Evolutionary conservation across 2,329 filamentous ascomycete genomes (phyloP).

Genomic region (Sclerotinia trifoliorum): DNA sequence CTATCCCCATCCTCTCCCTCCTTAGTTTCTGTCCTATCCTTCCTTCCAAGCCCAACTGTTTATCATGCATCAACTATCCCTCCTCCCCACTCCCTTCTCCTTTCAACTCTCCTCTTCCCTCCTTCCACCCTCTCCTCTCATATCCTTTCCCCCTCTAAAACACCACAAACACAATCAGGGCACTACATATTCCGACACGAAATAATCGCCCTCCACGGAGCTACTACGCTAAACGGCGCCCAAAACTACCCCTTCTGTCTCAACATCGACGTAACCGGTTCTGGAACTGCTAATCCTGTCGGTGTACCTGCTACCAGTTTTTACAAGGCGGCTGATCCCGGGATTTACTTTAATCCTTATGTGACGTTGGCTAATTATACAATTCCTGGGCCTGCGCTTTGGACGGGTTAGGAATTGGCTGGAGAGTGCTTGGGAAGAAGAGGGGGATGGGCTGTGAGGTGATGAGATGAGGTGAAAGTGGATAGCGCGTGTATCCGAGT

Average conservation of each 20-base stretch:
- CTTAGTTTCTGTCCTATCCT: too few relatives aligned
- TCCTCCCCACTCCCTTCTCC: too few relatives aligned
- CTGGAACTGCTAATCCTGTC: slow-evolving; percentile 41
- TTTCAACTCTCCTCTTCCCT: too few relatives aligned
- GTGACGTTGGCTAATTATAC: slow-evolving; percentile 35
- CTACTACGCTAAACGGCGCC: slow-evolving; percentile 43
- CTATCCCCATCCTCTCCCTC: too few relatives aligned
- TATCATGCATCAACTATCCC: too few relatives aligned
- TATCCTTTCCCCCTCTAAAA: rapidly evolving
- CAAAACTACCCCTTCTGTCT: slow-evolving; percentile 52
- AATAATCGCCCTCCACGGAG: slow-evolving; percentile 39
- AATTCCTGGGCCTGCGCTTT: slow-evolving; percentile 11
- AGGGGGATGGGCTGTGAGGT: too few relatives aligned
- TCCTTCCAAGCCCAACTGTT: too few relatives aligned
- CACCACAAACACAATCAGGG: slow-evolving; percentile 43
- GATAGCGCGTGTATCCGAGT: not conserved
- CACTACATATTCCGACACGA: slow-evolving; percentile 56
- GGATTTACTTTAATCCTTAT: slow-evolving; percentile 45
- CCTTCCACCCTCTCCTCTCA: not conserved
- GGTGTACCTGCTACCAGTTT: slow-evolving; percentile 43
- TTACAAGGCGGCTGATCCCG: slow-evolving; percentile 45
- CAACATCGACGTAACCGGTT: slow-evolving; percentile 48
- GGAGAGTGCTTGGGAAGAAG: not conserved
- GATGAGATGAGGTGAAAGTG: too few relatives aligned
- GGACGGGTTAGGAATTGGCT: not conserved